These are phyloP conservation scores for Phlyctochytrium planicorne DNA, from an alignment of 192 early-diverging fungal genomes.

Conservation along the genomic window DNA sequence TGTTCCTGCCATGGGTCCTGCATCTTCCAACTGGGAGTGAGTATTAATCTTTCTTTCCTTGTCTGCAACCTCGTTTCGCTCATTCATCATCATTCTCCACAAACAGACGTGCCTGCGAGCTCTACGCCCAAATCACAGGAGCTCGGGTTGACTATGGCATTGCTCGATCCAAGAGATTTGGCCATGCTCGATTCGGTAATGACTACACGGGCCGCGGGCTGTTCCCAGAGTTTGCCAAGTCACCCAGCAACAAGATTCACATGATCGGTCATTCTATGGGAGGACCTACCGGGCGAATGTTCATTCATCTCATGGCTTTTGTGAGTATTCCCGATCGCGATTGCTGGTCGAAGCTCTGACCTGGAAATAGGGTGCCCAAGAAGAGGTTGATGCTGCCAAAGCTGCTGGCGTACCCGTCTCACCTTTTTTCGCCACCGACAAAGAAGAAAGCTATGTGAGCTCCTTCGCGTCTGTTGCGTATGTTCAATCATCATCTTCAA, in stretches of 20 bases:
- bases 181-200: slow-evolving; percentile 21
- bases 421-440: slow-evolving; percentile 28
- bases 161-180: slow-evolving; percentile 16
- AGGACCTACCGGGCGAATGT: slow-evolving; percentile 23
- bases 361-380: slow-evolving; percentile 7
- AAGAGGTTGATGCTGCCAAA: slow-evolving; percentile 22
- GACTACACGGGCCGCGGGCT: slow-evolving; percentile 21
- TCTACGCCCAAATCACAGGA: slow-evolving; percentile 30
- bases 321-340: too few species aligned
- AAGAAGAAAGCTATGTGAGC: slow-evolving; percentile 9
- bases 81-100: slow-evolving; percentile 20
- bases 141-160: slow-evolving; percentile 23
- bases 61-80: slow-evolving; percentile 11
- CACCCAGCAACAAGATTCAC: slow-evolving; percentile 13
- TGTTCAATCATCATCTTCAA: neutral
- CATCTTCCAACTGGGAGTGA: slow-evolving; percentile 8
- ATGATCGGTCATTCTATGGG: slow-evolving; percentile 27
- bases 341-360: too few species aligned
- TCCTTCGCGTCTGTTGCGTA: slow-evolving; percentile 5
- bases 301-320: slow-evolving; percentile 17
- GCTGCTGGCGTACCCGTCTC: slow-evolving; percentile 6
- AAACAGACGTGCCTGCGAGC: slow-evolving; percentile 32
- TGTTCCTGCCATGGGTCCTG: neutral
- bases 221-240: neutral
- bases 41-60: neutral